phyloP scores from a whole-genome alignment of 202 grass and related monocot genomes.

The Cymbopogon flexuosus region DNA sequence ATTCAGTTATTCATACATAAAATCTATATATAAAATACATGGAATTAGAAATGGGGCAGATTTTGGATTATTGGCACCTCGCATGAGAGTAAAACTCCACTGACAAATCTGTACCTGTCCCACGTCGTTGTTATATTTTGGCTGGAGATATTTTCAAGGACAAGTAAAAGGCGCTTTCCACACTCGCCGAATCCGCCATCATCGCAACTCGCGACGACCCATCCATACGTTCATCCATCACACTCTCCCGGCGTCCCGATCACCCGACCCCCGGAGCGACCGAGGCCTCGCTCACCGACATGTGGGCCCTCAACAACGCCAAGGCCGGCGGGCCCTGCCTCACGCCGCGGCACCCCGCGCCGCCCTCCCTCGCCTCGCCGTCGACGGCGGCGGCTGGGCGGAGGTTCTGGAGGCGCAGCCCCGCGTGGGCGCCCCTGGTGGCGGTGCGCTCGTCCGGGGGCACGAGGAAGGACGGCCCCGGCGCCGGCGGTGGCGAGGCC shows the following conservation, averaged over 20 bases:
- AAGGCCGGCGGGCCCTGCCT: constrained; percentile 51
- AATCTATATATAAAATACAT: no score
- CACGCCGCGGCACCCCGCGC: constrained; percentile 26
- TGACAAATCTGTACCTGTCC: neutral
- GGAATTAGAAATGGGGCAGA: no score
- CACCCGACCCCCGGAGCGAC: neutral
- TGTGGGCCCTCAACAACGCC: constrained; percentile 59
- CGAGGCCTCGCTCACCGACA: constrained; percentile 27
- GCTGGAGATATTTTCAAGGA: neutral
- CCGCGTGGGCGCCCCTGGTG: constrained; percentile 31
- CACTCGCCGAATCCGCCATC: neutral
- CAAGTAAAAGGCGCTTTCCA: constrained; percentile 22
- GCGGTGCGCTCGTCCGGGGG: constrained; percentile 54
- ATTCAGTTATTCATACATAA: no score
- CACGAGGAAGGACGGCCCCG: constrained; percentile 10
- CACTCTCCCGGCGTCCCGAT: neutral
- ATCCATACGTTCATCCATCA: neutral
- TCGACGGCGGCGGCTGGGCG: constrained; percentile 28
- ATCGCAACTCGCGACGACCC: neutral
- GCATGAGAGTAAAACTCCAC: no score
- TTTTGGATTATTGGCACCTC: no score
- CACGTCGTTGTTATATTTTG: neutral
- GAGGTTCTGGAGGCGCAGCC: constrained; percentile 30
- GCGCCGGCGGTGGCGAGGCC: neutral
- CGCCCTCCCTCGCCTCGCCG: constrained; percentile 6